These are phyloP conservation scores for Colletotrichum cordylinicola DNA, from an alignment of 2,329 filamentous ascomycete species.

Conservation along the genomic window DNA sequence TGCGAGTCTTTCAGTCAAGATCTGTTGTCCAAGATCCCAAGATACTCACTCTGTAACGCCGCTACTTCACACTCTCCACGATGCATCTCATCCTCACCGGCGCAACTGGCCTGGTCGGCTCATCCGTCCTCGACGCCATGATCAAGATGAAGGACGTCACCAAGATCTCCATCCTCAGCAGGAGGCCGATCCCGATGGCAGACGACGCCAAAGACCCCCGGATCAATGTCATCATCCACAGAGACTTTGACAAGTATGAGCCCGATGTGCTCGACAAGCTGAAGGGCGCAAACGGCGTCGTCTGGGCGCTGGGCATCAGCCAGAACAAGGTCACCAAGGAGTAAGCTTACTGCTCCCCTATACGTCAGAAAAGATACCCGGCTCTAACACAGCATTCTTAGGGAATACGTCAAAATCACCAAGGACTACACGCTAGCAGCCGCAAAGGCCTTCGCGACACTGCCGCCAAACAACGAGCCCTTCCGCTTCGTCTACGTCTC, in stretches of 20 bases:
- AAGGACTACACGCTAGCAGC: conserved; percentile 69
- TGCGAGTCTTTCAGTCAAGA: fast-evolving
- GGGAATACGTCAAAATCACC: conserved; percentile 72
- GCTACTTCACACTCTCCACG: background rate
- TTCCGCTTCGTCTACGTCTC: conserved; percentile 78
- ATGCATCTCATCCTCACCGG: conserved; percentile 74
- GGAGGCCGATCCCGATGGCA: conserved; percentile 68
- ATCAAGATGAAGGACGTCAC: conserved; percentile 60
- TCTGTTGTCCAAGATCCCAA: background rate
- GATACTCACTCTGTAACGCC: fast-evolving
- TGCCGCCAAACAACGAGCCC: conserved; percentile 49
- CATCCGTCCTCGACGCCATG: conserved; percentile 66
- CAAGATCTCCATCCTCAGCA: conserved; percentile 71
- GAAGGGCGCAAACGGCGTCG: conserved; percentile 68
- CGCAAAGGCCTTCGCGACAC: conserved; percentile 61
- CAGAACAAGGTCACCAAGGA: conserved; percentile 64
- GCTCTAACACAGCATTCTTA: conserved; percentile 20
- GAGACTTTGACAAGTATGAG: conserved; percentile 69
- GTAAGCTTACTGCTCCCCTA: conserved; percentile 39
- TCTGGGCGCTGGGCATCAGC: conserved; percentile 77
- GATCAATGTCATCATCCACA: conserved; percentile 70
- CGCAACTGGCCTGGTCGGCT: conserved; percentile 72
- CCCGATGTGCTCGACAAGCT: conserved; percentile 62
- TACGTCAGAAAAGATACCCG: background rate
- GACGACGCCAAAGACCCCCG: conserved; percentile 62